phyloP scores from a whole-genome alignment of 805 yeast species.

The Candida loeiensis region DNA sequence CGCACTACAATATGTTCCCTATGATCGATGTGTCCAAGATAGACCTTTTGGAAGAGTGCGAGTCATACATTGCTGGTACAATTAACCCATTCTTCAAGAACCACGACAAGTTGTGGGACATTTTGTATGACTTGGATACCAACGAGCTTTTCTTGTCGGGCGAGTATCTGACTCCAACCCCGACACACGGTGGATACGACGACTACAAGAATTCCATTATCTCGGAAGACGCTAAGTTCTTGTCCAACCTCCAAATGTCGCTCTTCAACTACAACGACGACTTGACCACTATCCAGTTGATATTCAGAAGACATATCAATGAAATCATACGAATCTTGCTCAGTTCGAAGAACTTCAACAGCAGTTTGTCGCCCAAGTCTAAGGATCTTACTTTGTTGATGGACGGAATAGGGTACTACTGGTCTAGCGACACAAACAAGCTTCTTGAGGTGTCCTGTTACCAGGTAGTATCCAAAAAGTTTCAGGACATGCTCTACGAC shows the following conservation, averaged over 20 bases:
- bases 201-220: constrained; percentile 35
- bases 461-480: constrained; percentile 34
- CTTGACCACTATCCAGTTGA: constrained; percentile 41
- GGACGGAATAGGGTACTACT: constrained; percentile 43
- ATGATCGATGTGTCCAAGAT: constrained; percentile 59
- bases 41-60: constrained; percentile 42
- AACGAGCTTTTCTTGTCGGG: constrained; percentile 38
- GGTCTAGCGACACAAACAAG: constrained; percentile 41
- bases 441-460: constrained; percentile 40
- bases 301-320: constrained; percentile 43
- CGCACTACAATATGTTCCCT: constrained; percentile 48
- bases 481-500: constrained; percentile 30
- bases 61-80: constrained; percentile 57
- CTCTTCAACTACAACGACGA: constrained; percentile 46
- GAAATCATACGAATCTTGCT: constrained; percentile 38
- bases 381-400: constrained; percentile 25
- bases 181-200: constrained; percentile 2
- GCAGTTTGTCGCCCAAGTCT: constrained; percentile 14
- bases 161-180: constrained; percentile 11
- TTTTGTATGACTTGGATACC: constrained; percentile 56
- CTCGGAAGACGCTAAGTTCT: constrained; percentile 43
- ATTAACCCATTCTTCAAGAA: constrained; percentile 62
- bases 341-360: constrained; percentile 35
- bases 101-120: constrained; percentile 54
- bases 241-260: constrained; percentile 40